Conservation (phyloP, 2,329 filamentous ascomycete genomes). For the Pseudogymnoascus sp. region DNA sequence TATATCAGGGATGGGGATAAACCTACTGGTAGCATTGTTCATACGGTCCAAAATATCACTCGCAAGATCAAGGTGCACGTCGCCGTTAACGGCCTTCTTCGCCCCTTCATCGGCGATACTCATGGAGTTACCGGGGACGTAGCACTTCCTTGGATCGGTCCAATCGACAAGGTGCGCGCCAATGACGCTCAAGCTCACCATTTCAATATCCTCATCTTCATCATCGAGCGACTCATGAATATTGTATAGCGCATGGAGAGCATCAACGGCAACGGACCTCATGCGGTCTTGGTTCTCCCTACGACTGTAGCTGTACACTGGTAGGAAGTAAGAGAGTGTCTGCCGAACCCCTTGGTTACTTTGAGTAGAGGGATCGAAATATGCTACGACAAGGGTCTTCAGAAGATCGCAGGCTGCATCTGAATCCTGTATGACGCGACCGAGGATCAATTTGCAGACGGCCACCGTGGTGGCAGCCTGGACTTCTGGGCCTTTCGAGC, state of each 20-base stretch:
- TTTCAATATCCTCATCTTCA: slow-evolving; percentile 66
- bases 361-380: slow-evolving; percentile 79
- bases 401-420: slow-evolving; percentile 67
- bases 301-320: slow-evolving; percentile 85
- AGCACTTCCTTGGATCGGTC: slow-evolving; percentile 85
- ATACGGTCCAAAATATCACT: slow-evolving; percentile 69
- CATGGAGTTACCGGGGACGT: slow-evolving; percentile 37
- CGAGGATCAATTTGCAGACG: slow-evolving; percentile 78
- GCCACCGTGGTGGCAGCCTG: slow-evolving; percentile 76
- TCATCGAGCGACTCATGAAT: slow-evolving; percentile 65
- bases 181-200: slow-evolving; percentile 71
- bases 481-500: slow-evolving; percentile 61
- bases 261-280: slow-evolving; percentile 63
- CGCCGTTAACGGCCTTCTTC: slow-evolving; percentile 61
- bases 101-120: slow-evolving; percentile 45
- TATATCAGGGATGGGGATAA: not conserved
- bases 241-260: slow-evolving; percentile 68
- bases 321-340: slow-evolving; percentile 85
- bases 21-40: slow-evolving; percentile 59
- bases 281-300: slow-evolving; percentile 77
- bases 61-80: slow-evolving; percentile 75
- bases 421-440: slow-evolving; percentile 63
- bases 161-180: slow-evolving; percentile 83
- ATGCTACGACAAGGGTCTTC: slow-evolving; percentile 73
- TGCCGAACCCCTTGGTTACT: slow-evolving; percentile 78